These are phyloP conservation scores for Malus fusca DNA, from an alignment of 306 rosid species.

Conservation along the genomic window DNA sequence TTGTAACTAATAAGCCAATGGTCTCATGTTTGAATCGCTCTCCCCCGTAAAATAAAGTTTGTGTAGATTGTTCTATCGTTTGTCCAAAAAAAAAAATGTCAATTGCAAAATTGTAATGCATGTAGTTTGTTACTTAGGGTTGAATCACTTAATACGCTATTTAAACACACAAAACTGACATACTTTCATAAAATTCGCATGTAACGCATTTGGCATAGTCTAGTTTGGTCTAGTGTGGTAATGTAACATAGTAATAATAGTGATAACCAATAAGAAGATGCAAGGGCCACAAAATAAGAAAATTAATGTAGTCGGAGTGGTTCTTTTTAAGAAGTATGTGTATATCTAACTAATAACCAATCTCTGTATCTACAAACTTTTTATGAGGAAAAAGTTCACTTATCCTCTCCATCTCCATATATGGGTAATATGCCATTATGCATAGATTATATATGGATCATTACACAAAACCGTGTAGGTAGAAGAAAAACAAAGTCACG, in stretches of 20 bases:
- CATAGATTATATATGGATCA: neutral
- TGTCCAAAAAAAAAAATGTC: too few species aligned
- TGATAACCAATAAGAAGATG: neutral
- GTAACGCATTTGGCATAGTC: neutral
- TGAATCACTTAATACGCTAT: neutral
- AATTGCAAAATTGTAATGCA: neutral
- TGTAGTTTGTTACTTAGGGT: neutral
- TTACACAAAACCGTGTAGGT: constrained; percentile 25
- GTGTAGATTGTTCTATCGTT: too few species aligned
- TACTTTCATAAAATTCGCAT: neutral
- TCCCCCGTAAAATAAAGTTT: too few species aligned
- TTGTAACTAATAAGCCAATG: neutral
- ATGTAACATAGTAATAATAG: too few species aligned
- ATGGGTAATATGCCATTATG: neutral
- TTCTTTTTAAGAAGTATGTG: too few species aligned
- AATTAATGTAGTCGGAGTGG: neutral
- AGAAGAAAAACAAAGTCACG: constrained; percentile 14
- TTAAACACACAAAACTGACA: too few species aligned
- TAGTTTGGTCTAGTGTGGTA: neutral
- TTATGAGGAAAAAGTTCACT: neutral
- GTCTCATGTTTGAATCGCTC: too few species aligned
- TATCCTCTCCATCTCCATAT: neutral
- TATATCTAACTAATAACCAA: too few species aligned
- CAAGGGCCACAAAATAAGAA: neutral
- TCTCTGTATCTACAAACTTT: too few species aligned